Conservation (phyloP, 352 stramenopile genomes). For the Globisporangium middletonii region DNA sequence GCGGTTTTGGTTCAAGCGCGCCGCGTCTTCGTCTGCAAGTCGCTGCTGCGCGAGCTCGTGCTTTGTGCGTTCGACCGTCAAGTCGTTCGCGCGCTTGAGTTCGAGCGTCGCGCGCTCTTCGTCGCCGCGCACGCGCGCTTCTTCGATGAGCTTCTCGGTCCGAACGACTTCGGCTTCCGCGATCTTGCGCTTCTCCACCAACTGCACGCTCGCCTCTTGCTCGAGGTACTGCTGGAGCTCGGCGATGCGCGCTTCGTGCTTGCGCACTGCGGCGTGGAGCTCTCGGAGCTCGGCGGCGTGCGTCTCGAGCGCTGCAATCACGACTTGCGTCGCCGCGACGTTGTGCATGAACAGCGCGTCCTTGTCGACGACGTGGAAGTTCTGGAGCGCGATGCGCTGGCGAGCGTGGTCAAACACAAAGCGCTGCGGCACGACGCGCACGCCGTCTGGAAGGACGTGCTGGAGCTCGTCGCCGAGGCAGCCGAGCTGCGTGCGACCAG, state of each 20-base stretch:
- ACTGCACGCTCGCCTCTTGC: constrained; percentile 55
- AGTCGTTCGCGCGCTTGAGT: constrained; percentile 34
- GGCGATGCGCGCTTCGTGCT: constrained; percentile 29
- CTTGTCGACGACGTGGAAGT: constrained; percentile 87
- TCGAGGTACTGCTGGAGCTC: constrained; percentile 48
- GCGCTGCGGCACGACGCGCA: constrained; percentile 59
- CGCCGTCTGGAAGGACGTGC: constrained; percentile 56
- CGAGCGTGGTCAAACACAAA: constrained; percentile 43
- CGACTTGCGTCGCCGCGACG: constrained; percentile 82
- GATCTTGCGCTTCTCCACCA: constrained; percentile 59
- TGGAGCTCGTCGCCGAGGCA: constrained; percentile 56
- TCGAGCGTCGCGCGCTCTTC: constrained; percentile 55
- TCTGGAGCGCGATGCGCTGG: constrained; percentile 60
- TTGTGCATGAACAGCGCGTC: constrained; percentile 91
- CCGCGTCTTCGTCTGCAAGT: constrained; percentile 33
- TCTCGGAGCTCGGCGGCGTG: constrained; percentile 27
- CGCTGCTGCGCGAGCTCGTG: constrained; percentile 45
- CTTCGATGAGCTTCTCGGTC: constrained; percentile 35
- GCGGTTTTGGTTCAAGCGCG: constrained; percentile 43
- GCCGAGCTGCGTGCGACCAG: constrained; percentile 60
- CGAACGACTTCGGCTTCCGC: constrained; percentile 28
- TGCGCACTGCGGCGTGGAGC: constrained; percentile 15
- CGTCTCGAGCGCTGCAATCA: constrained; percentile 37
- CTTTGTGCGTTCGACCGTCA: constrained; percentile 42
- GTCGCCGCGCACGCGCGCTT: constrained; percentile 27